phyloP scores from a whole-genome alignment of 1,284 basidiomycete genomes.

The Apiotrichum akiyoshidainum region DNA sequence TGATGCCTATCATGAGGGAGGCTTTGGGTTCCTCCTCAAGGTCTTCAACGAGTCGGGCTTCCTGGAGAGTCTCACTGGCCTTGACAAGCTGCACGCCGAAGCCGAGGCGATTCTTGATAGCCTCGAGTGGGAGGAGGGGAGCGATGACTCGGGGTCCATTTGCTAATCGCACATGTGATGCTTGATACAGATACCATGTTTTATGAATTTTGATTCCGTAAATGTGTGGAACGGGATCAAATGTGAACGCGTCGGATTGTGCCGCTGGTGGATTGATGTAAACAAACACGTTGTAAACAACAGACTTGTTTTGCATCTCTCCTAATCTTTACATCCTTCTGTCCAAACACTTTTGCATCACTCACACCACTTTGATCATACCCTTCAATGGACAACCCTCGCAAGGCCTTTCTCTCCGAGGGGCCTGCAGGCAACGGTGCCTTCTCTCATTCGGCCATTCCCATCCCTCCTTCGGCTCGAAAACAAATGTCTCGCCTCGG shows the following conservation, averaged over 20 bases:
- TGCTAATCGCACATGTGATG: not conserved
- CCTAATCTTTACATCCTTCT: not conserved
- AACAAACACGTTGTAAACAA: constrained; percentile 10
- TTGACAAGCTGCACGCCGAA: constrained; percentile 78
- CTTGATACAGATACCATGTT: too few relatives aligned
- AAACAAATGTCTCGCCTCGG: not conserved
- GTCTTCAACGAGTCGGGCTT: constrained; percentile 83
- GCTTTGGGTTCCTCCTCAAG: constrained; percentile 72
- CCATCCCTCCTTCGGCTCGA: constrained; percentile 57
- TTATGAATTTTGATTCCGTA: too few relatives aligned
- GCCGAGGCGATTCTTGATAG: constrained; percentile 48
- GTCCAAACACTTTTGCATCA: not conserved
- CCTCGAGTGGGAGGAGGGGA: constrained; percentile 25
- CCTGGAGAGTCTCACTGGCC: constrained; percentile 76
- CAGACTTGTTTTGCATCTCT: too few relatives aligned
- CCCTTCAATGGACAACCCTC: constrained; percentile 55
- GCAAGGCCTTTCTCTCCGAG: constrained; percentile 60
- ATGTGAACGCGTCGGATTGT: too few relatives aligned
- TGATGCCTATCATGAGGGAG: constrained; percentile 67
- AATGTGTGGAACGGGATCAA: not conserved
- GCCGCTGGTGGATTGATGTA: not conserved
- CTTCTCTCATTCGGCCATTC: constrained; percentile 47
- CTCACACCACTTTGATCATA: not conserved
- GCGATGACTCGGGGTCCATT: constrained; percentile 4
- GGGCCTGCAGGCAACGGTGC: constrained; percentile 57